Base-by-base conservation (phyloP, 768 basidiomycete genomes). In the Termitomyces heimii region DNA sequence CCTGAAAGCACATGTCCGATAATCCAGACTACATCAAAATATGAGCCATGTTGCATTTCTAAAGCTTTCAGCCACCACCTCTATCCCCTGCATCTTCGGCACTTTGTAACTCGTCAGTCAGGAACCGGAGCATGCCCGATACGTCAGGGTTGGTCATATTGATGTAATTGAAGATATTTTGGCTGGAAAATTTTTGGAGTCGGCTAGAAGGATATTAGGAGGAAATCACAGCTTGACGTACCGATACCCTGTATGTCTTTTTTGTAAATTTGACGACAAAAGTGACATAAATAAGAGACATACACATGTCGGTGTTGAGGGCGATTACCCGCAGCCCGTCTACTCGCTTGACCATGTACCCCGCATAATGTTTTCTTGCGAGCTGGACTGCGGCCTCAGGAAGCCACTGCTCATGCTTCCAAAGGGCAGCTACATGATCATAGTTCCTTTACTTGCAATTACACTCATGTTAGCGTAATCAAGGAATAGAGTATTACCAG, bases 141-240 rank as follows among this genome's bases (percentile, higher is more conserved):
- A 75, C 74, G 68, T 92, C 89, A 12, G 84, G 80, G 26, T 80
- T 67, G 24, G 83, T 83, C 65, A 88, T 77, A 63, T 91, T 88
- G 71, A 91, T 84, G 64, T 86, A 92, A 67, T 86, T 87, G 72
- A 89, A 88, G 61, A 80, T 83, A 66, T 92, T 92, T 13, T 83
- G 75, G 49, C 83, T 84, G 42, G 5, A 14, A 5, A n/a, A 13
- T 22, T 42, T 16, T 13, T 60, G 24, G 24, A 42, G 47, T 31
- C 12, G 22, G 49, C 20, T 13, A 2, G 7, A 18, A 48, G 5
- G n/a, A n/a, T n/a, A 16, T 26, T 8, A 18, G n/a, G n/a, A n/a
- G n/a, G n/a, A n/a, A n/a, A n/a, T n/a, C 12, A n/a, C 43, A 37
- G 7, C 6, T 14, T 14, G 18, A 50, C 66, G 47, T 62, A 75